Evolutionary conservation across 1,284 basidiomycete genomes (phyloP).

Genomic region (Papiliotrema terrestris): DNA sequence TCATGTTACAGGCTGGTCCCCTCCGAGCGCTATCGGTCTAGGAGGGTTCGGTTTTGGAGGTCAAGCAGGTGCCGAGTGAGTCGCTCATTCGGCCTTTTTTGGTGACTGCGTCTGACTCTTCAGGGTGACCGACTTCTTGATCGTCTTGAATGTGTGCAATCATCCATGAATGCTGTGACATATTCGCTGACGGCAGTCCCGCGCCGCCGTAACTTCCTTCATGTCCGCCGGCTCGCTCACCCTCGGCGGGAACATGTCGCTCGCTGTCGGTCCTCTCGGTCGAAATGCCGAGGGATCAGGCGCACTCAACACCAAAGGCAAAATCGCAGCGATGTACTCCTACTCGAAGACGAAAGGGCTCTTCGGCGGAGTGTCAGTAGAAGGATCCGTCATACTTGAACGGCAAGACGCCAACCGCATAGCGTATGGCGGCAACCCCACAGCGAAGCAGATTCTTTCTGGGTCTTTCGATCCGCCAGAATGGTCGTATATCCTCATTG

Average conservation of each 20-base stretch:
- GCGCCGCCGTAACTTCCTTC: slow-evolving; percentile 67
- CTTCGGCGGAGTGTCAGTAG: slow-evolving; percentile 74
- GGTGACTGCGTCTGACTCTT: slow-evolving; percentile 62
- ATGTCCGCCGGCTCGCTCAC: slow-evolving; percentile 93
- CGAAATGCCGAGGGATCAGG: slow-evolving; percentile 92
- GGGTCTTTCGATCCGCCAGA: slow-evolving; percentile 69
- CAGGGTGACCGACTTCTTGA: slow-evolving; percentile 84
- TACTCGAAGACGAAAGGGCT: slow-evolving; percentile 93
- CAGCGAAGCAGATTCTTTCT: slow-evolving; percentile 72
- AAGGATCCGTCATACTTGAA: slow-evolving; percentile 92
- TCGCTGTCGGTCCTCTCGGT: slow-evolving; percentile 90
- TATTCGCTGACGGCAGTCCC: slow-evolving; percentile 37
- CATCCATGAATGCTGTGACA: slow-evolving; percentile 51
- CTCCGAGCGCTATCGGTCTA: slow-evolving; percentile 92
- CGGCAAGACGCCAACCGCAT: slow-evolving; percentile 83
- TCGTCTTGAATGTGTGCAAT: slow-evolving; percentile 71
- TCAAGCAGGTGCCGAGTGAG: slow-evolving; percentile 57
- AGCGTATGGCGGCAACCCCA: slow-evolving; percentile 72
- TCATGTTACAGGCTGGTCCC: slow-evolving; percentile 69
- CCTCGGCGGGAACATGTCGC: slow-evolving; percentile 85
- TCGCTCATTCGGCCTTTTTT: background rate
- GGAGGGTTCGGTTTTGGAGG: slow-evolving; percentile 87
- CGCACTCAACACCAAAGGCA: slow-evolving; percentile 78
- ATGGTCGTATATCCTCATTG: slow-evolving; percentile 71
- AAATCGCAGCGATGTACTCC: slow-evolving; percentile 91